A percentile compares a stretch with the other conserved stretches of the same genome.
phyloP scores from a whole-genome alignment of 257 asterid genomes.

The Eucommia ulmoides region DNA sequence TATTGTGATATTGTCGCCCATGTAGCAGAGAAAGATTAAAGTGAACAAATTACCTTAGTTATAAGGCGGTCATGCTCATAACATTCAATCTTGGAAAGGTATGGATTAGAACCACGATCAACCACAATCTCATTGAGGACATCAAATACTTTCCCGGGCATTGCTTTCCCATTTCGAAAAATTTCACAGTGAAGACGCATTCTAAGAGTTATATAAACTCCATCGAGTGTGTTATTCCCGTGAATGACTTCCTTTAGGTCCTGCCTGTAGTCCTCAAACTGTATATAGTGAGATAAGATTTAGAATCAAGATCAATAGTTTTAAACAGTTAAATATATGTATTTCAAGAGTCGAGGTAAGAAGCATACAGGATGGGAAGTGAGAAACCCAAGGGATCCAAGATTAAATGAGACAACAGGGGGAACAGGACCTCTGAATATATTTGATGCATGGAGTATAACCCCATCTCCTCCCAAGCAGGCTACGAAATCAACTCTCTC shows the following conservation, averaged over 20 bases:
- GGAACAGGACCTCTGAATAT: slow-evolving; percentile 94
- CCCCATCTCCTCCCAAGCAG: slow-evolving; percentile 99
- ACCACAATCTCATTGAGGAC: slow-evolving; percentile 90
- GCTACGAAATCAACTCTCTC: slow-evolving; percentile 95
- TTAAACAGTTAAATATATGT: slow-evolving; percentile 7
- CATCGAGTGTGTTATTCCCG: slow-evolving; percentile 70
- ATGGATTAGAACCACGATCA: slow-evolving; percentile 98
- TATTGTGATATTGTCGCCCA: not conserved
- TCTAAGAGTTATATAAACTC: slow-evolving; percentile 88
- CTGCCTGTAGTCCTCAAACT: slow-evolving; percentile 73
- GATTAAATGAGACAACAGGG: slow-evolving; percentile 97
- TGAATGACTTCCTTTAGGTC: slow-evolving; percentile 83
- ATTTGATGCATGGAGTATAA: slow-evolving; percentile 95
- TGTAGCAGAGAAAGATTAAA: not conserved
- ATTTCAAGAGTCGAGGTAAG: slow-evolving; percentile 14
- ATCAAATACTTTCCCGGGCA: slow-evolving; percentile 91
- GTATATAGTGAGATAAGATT: slow-evolving; percentile 12
- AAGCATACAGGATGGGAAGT: slow-evolving; percentile 78
- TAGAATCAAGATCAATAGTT: not conserved
- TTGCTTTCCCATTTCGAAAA: slow-evolving; percentile 76
- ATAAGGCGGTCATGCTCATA: slow-evolving; percentile 95
- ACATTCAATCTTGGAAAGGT: slow-evolving; percentile 92
- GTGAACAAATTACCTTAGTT: slow-evolving; percentile 53
- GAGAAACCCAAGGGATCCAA: slow-evolving; percentile 96
- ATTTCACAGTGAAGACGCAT: slow-evolving; percentile 97